Percentiles rank a stretch among this genome's conserved stretches.
Evolutionary conservation across 2,329 filamentous ascomycete genomes (phyloP).

Genomic region (Aspergillus sp.): DNA sequence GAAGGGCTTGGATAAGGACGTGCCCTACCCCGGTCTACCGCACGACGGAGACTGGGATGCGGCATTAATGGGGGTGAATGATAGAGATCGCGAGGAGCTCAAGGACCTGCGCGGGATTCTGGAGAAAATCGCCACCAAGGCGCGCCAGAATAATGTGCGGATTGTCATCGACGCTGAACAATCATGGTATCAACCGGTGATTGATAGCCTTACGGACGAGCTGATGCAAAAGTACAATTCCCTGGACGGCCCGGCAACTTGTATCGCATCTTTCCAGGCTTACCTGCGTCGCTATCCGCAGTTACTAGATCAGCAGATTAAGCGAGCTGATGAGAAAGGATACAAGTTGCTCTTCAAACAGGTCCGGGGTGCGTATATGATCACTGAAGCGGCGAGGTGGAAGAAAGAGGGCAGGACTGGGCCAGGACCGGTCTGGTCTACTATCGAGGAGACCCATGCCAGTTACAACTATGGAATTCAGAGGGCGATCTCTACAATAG

Average conservation of each 20-base stretch:
- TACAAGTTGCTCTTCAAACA: slow-evolving; percentile 6
- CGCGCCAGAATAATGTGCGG: not conserved
- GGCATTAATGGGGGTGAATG: not conserved
- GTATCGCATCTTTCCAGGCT: slow-evolving; percentile 7
- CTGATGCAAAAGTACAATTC: slow-evolving; percentile 13
- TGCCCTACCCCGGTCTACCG: not conserved
- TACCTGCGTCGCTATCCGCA: slow-evolving; percentile 7
- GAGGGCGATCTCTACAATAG: not conserved
- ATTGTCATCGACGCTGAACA: slow-evolving; percentile 9
- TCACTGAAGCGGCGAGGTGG: not conserved
- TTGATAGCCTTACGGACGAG: slow-evolving; percentile 10
- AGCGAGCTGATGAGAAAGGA: slow-evolving; percentile 3
- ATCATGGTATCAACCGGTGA: slow-evolving; percentile 10
- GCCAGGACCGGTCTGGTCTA: not conserved
- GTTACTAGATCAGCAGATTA: slow-evolving; percentile 8
- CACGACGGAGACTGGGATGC: not conserved
- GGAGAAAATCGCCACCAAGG: not conserved
- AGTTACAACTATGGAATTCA: slow-evolving; percentile 6
- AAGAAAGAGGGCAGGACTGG: not conserved
- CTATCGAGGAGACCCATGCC: slow-evolving; percentile 3
- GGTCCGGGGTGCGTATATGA: slow-evolving; percentile 4
- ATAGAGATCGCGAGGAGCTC: not conserved
- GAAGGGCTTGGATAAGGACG: not conserved
- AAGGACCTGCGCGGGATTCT: not conserved
- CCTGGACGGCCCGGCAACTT: not conserved